phyloP scores from a whole-genome alignment of 1,284 basidiomycete species.

The Ceratobasidium sp. region DNA sequence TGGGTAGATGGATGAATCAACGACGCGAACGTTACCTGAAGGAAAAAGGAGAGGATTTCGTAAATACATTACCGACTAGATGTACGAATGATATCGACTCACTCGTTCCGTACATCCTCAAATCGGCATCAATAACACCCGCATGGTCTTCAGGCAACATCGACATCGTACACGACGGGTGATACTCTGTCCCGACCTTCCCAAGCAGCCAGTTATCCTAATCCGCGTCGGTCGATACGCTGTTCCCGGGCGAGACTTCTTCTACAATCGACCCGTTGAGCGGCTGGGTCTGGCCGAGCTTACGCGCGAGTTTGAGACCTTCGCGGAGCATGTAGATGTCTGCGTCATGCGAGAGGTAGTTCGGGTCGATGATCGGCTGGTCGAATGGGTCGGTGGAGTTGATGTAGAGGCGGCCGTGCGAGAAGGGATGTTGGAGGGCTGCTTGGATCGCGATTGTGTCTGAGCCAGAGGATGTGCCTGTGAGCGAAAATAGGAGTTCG shows the following conservation, averaged over 20 bases:
- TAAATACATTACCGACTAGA: neutral
- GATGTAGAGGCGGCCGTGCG: slow-evolving; percentile 62
- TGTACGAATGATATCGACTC: slow-evolving; percentile 8
- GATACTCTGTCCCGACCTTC: slow-evolving; percentile 57
- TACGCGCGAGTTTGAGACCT: slow-evolving; percentile 69
- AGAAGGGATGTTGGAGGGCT: slow-evolving; percentile 76
- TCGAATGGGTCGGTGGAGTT: slow-evolving; percentile 68
- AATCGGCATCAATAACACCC: slow-evolving; percentile 74
- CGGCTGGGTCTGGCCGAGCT: slow-evolving; percentile 61
- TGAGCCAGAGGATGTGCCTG: slow-evolving; percentile 58
- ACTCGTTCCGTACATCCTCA: slow-evolving; percentile 72
- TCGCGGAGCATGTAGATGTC: slow-evolving; percentile 71
- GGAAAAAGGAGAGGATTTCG: neutral
- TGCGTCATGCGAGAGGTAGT: slow-evolving; percentile 68
- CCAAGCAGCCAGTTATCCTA: slow-evolving; percentile 64
- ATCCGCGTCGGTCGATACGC: slow-evolving; percentile 61
- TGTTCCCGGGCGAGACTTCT: slow-evolving; percentile 62
- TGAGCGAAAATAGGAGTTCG: slow-evolving; percentile 73
- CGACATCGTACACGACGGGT: slow-evolving; percentile 71
- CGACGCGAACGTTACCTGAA: slow-evolving; percentile 65
- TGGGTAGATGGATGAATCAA: slow-evolving; percentile 68
- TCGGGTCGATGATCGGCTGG: slow-evolving; percentile 71
- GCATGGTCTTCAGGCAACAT: slow-evolving; percentile 73
- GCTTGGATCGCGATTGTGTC: slow-evolving; percentile 68
- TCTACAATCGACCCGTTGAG: slow-evolving; percentile 57